Percentiles rank a stretch among this genome's conserved stretches.
These are phyloP conservation scores for Baorangia bicolor DNA, from an alignment of 768 basidiomycete genomes.

Conservation along the genomic window DNA sequence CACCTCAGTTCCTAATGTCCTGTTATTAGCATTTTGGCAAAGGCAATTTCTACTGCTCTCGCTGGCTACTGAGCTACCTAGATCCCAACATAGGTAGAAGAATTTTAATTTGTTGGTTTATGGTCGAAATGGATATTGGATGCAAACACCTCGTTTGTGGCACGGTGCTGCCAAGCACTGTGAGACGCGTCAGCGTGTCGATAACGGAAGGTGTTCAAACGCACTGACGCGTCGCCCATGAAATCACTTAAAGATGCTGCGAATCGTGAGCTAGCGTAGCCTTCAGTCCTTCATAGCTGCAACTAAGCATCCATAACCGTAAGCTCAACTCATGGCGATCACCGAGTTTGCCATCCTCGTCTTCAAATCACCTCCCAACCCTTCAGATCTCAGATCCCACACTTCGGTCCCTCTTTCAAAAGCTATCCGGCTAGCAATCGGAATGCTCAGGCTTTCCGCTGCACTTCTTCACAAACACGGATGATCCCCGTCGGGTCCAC, in stretches of 20 bases:
- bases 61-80: constrained; percentile 31
- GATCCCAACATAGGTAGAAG: constrained; percentile 8
- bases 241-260: background rate
- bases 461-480: constrained; percentile 34
- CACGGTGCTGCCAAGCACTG: background rate
- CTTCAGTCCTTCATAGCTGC: background rate
- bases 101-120: background rate
- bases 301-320: background rate
- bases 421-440: constrained; percentile 36
- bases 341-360: constrained; percentile 43
- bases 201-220: background rate
- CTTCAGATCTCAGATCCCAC: constrained; percentile 31
- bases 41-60: constrained; percentile 47
- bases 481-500: constrained; percentile 29
- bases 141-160: background rate
- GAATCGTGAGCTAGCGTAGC: background rate
- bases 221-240: constrained; percentile 6
- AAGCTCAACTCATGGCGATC: constrained; percentile 35
- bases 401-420: constrained; percentile 32
- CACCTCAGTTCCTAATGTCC: background rate
- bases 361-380: constrained; percentile 32
- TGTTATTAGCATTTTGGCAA: constrained; percentile 46
- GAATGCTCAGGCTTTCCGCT: constrained; percentile 42
- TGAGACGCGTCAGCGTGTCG: background rate
- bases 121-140: background rate